These are phyloP conservation scores for Dryas alaskensis DNA, from an alignment of 306 rosid species.

Conservation along the genomic window DNA sequence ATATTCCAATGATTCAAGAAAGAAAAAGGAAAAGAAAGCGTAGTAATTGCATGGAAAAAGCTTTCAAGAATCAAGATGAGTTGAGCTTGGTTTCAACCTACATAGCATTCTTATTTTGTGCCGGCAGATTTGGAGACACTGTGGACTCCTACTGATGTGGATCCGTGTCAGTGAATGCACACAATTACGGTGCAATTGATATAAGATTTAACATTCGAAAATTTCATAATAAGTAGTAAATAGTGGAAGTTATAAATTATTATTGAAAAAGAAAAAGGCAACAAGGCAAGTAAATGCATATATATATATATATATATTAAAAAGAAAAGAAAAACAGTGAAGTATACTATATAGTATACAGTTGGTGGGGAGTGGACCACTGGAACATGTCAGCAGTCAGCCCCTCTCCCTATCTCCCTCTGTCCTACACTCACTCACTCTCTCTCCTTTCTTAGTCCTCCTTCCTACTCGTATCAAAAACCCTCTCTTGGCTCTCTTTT, in stretches of 20 bases:
- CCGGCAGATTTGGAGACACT: slow-evolving; percentile 1
- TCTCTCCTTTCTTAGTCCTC: background rate
- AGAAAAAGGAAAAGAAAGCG: background rate
- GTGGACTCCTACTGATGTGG: background rate
- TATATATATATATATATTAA: too few relatives aligned
- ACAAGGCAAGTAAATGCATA: too few relatives aligned
- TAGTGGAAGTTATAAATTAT: too few relatives aligned
- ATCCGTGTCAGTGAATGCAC: background rate
- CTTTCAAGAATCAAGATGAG: too few relatives aligned
- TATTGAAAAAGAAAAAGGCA: too few relatives aligned
- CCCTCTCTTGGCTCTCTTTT: slow-evolving; percentile 1
- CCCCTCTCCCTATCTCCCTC: slow-evolving; percentile 14
- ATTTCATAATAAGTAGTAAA: too few relatives aligned
- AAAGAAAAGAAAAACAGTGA: background rate
- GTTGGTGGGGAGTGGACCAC: slow-evolving; percentile 11
- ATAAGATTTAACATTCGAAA: too few relatives aligned
- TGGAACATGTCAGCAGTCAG: slow-evolving; percentile 6
- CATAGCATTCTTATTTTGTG: background rate
- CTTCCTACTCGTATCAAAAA: background rate
- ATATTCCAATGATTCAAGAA: too few relatives aligned
- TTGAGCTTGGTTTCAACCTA: background rate
- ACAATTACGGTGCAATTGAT: too few relatives aligned
- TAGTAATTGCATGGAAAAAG: background rate
- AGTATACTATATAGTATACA: background rate
- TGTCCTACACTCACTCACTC: background rate